Conservation (phyloP, 352 stramenopile species). For the Globisporangium solare region DNA sequence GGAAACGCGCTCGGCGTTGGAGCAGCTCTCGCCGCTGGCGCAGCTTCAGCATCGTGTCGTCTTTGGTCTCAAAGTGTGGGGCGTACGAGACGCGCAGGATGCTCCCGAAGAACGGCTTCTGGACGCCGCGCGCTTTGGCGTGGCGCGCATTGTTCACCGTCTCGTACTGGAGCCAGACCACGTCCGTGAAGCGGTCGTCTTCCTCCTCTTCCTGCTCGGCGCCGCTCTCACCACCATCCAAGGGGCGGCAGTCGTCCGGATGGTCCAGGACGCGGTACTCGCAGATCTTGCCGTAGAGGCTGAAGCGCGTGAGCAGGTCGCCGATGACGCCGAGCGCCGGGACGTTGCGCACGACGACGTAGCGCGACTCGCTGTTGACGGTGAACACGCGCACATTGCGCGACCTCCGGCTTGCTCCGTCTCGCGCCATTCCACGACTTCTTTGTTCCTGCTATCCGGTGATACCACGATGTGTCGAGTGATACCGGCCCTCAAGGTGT, state of each 20-base stretch:
- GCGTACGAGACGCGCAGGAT: constrained; percentile 60
- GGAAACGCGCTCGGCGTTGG: constrained; percentile 8
- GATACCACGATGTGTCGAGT: no score
- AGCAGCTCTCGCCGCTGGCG: constrained; percentile 49
- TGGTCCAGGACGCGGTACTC: constrained; percentile 52
- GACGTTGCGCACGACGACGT: constrained; percentile 57
- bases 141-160: constrained; percentile 70
- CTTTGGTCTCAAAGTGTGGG: constrained; percentile 48
- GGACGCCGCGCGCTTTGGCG: constrained; percentile 49
- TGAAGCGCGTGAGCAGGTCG: constrained; percentile 48
- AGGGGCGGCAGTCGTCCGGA: constrained; percentile 25
- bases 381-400: constrained; percentile 49
- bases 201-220: constrained; percentile 15
- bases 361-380: constrained; percentile 53
- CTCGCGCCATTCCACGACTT: neutral
- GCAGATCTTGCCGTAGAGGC: constrained; percentile 45
- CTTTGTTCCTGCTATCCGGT: no score
- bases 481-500: no score
- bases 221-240: neutral
- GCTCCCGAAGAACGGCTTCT: constrained; percentile 64
- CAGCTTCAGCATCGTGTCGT: constrained; percentile 64
- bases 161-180: constrained; percentile 71
- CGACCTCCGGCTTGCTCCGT: neutral
- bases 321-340: constrained; percentile 50
- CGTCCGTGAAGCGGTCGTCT: constrained; percentile 43